Evolutionary conservation across 768 basidiomycete genomes (phyloP).

Genomic region (Termitomyces sp.): DNA sequence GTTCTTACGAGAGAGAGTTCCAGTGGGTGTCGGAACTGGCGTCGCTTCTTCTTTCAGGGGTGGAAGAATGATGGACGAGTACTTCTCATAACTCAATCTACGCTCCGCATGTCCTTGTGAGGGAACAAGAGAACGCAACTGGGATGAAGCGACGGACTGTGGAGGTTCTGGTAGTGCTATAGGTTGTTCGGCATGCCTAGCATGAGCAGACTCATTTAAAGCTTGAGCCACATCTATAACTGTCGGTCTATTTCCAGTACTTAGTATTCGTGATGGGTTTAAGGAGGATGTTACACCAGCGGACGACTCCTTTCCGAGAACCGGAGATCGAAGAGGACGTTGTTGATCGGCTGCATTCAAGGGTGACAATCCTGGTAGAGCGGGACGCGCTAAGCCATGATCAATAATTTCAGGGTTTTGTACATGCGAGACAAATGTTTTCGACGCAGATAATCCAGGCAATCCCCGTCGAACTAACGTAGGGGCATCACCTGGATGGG

Average conservation of each 20-base stretch:
- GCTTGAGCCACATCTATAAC: slow-evolving; percentile 80
- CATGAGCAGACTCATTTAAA: slow-evolving; percentile 30
- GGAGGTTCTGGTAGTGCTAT: neutral
- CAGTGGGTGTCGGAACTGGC: slow-evolving; percentile 49
- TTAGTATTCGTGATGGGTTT: slow-evolving; percentile 56
- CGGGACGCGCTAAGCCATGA: neutral
- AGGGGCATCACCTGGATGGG: neutral
- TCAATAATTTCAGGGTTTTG: neutral
- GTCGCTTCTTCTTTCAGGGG: slow-evolving; percentile 67
- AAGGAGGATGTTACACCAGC: slow-evolving; percentile 26
- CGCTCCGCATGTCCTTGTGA: slow-evolving; percentile 37
- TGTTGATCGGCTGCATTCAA: neutral
- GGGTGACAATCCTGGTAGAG: slow-evolving; percentile 6
- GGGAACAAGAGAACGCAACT: slow-evolving; percentile 18
- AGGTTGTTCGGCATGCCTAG: neutral
- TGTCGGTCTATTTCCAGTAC: slow-evolving; percentile 63
- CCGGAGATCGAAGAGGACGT: neutral
- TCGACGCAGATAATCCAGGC: slow-evolving; percentile 7
- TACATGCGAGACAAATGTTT: neutral
- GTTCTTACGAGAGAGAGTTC: slow-evolving; percentile 41
- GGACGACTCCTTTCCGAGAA: slow-evolving; percentile 15
- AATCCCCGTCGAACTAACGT: slow-evolving; percentile 7
- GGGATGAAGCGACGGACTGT: slow-evolving; percentile 2
- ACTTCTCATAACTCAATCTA: slow-evolving; percentile 65
- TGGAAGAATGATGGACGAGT: slow-evolving; percentile 59